Percentiles rank a stretch among this genome's conserved stretches.
These are phyloP conservation scores for Acacia pycnantha DNA, from an alignment of 331 rosid species.

Conservation along the genomic window DNA sequence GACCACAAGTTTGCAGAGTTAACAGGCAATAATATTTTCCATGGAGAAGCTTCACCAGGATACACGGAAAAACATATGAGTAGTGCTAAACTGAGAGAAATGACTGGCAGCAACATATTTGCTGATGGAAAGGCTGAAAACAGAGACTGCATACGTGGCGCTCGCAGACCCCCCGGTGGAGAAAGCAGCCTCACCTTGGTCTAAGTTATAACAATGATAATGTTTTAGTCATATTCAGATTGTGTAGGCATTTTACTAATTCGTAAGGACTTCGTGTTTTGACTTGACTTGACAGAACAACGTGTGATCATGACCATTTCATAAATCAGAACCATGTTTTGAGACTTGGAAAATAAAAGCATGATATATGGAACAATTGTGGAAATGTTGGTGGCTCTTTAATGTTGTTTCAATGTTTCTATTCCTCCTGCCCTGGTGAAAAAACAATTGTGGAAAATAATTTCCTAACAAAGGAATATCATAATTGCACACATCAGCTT, in stretches of 20 bases:
- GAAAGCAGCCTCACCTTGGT: conserved; percentile 79
- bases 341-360: neutral
- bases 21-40: conserved; percentile 78
- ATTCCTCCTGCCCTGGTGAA: neutral
- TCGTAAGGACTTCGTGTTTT: conserved; percentile 31
- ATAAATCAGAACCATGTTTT: conserved; percentile 8
- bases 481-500: neutral
- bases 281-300: conserved; percentile 20
- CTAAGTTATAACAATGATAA: conserved; percentile 30
- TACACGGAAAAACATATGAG: conserved; percentile 60
- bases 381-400: neutral
- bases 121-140: conserved; percentile 73
- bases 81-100: conserved; percentile 80
- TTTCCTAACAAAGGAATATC: neutral
- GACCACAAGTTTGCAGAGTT: conserved; percentile 80
- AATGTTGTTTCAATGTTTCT: neutral
- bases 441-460: neutral
- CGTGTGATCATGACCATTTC: conserved; percentile 16
- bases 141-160: conserved; percentile 65
- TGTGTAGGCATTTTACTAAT: conserved; percentile 14
- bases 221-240: neutral
- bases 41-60: conserved; percentile 61
- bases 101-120: conserved; percentile 85
- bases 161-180: conserved; percentile 84
- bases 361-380: no score